Conservation (phyloP, 441 rosid genomes). For the Erodium trifolium region DNA sequence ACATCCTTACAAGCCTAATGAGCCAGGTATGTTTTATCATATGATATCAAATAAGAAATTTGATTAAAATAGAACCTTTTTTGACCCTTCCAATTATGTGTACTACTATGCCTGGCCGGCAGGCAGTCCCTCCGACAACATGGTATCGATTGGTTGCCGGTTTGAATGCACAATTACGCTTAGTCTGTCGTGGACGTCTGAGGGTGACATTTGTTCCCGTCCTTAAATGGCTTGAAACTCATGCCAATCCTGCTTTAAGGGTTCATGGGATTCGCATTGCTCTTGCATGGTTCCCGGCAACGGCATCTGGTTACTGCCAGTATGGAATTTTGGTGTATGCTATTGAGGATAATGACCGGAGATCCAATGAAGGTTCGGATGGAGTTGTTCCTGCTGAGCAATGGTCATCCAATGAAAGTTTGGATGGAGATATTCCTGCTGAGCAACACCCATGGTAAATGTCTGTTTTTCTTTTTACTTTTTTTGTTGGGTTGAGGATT, state of each 20-base stretch:
- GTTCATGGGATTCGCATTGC: slow-evolving; percentile 55
- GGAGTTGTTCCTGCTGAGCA: slow-evolving; percentile 20
- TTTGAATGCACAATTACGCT: slow-evolving; percentile 89
- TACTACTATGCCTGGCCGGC: slow-evolving; percentile 25
- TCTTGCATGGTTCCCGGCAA: slow-evolving; percentile 88
- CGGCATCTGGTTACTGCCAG: slow-evolving; percentile 74
- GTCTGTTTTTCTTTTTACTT: neutral
- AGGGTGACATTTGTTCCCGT: slow-evolving; percentile 61
- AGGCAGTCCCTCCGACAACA: slow-evolving; percentile 82
- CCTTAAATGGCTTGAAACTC: slow-evolving; percentile 82
- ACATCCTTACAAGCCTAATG: slow-evolving; percentile 82
- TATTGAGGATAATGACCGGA: slow-evolving; percentile 37
- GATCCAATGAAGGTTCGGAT: slow-evolving; percentile 31
- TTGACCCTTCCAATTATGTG: slow-evolving; percentile 6
- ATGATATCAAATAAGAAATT: neutral
- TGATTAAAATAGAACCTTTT: neutral
- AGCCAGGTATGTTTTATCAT: slow-evolving; percentile 60
- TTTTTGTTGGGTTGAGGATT: neutral
- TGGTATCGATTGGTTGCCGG: slow-evolving; percentile 98
- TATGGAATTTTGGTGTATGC: slow-evolving; percentile 76
- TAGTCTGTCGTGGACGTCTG: slow-evolving; percentile 79
- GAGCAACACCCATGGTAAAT: slow-evolving; percentile 40
- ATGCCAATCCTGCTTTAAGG: slow-evolving; percentile 87
- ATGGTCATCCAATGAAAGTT: no score
- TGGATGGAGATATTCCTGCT: no score